Conservation (phyloP, 352 stramenopile genomes). For the Achlya hypogyna region DNA sequence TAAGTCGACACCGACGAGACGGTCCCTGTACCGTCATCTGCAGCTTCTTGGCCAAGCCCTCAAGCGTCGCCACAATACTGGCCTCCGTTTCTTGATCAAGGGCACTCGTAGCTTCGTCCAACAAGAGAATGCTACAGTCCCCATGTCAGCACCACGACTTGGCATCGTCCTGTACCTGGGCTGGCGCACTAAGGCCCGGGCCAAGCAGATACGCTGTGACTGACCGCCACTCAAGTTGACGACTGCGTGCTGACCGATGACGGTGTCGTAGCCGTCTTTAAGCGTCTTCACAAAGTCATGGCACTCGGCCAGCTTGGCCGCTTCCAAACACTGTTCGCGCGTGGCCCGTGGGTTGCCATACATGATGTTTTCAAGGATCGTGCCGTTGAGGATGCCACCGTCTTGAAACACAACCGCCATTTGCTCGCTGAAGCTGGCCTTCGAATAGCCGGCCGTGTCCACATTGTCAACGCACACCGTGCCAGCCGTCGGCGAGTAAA, state of each 20-base stretch:
- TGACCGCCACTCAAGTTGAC: constrained; percentile 21
- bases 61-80: constrained; percentile 5
- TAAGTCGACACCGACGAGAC: background rate
- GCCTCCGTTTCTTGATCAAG: constrained; percentile 17
- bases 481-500: constrained; percentile 70
- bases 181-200: constrained; percentile 15
- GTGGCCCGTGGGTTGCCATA: constrained; percentile 45
- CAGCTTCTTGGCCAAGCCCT: constrained; percentile 8
- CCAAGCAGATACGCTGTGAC: constrained; percentile 20
- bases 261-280: constrained; percentile 22
- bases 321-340: constrained; percentile 72
- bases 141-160: background rate
- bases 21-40: constrained; percentile 12
- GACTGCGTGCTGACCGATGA: constrained; percentile 19
- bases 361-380: constrained; percentile 82
- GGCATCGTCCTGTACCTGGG: background rate
- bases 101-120: constrained; percentile 20
- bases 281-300: constrained; percentile 8
- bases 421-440: constrained; percentile 81
- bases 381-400: constrained; percentile 77
- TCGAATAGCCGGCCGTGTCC: constrained; percentile 82
- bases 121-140: background rate
- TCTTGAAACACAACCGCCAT: constrained; percentile 83
- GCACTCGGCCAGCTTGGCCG: constrained; percentile 56
- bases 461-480: constrained; percentile 44